A percentile compares a stretch with the other conserved stretches of the same genome.
Conservation (phyloP, 2,329 filamentous ascomycete genomes). For the Tolypocladium inflatum region DNA sequence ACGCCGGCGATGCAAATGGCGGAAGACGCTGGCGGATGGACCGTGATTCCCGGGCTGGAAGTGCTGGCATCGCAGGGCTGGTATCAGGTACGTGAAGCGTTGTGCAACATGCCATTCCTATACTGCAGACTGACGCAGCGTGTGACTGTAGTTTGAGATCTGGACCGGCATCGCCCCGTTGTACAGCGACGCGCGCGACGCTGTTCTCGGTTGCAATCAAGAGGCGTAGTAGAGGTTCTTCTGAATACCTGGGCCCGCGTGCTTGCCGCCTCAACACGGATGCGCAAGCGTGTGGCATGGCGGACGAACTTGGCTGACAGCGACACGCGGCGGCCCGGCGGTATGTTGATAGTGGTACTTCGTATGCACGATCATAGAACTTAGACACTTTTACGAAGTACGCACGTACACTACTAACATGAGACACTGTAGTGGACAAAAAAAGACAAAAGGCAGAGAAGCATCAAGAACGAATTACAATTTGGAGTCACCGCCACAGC, state of each 20-base stretch:
- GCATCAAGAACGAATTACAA: background rate
- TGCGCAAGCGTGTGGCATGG: background rate
- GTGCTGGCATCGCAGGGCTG: conserved; percentile 82
- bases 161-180: conserved; percentile 77
- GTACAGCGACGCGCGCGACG: conserved; percentile 58
- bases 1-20: conserved; percentile 83
- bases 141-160: conserved; percentile 52
- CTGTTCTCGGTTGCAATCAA: conserved; percentile 33
- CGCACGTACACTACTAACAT: no score
- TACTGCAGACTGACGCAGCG: conserved; percentile 8
- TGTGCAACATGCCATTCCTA: background rate
- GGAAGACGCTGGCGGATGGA: conserved; percentile 62
- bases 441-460: background rate
- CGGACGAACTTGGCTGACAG: background rate
- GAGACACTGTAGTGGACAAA: background rate
- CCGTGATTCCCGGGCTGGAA: conserved; percentile 76
- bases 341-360: no score
- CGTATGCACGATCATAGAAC: background rate
- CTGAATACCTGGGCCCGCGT: background rate
- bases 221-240: background rate
- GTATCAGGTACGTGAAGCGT: conserved; percentile 58
- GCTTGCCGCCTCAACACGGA: background rate
- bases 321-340: background rate
- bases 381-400: background rate
- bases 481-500: background rate